Conservation (phyloP, 2,329 filamentous ascomycete species). For the Berkeleyomyces basicola region DNA sequence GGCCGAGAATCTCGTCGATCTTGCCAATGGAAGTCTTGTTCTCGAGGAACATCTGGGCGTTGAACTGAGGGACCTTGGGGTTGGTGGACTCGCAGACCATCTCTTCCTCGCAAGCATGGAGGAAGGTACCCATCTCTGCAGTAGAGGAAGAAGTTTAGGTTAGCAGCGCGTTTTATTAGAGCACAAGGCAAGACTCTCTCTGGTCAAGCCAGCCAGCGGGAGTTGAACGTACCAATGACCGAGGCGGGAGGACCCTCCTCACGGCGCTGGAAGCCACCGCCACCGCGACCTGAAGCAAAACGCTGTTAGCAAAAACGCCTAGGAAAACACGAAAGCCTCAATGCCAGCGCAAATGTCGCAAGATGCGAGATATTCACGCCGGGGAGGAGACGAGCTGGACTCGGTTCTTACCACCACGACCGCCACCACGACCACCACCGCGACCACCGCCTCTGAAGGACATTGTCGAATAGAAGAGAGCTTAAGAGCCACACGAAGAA, state of each 20-base stretch:
- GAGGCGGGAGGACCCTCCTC: conserved; percentile 25
- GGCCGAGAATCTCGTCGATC: conserved; percentile 93
- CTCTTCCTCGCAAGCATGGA: conserved; percentile 92
- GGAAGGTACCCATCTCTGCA: conserved; percentile 77
- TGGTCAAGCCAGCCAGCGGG: not conserved
- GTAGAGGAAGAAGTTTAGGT: not conserved
- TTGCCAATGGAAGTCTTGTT: conserved; percentile 96
- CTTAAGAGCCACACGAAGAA: not conserved
- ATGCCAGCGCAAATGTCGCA: not conserved
- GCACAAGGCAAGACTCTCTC: not conserved
- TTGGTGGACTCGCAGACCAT: conserved; percentile 95
- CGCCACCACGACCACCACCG: conserved; percentile 21
- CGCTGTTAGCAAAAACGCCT: conserved; percentile 1
- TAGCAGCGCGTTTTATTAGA: not conserved
- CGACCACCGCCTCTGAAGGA: conserved; percentile 25
- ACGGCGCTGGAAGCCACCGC: conserved; percentile 25
- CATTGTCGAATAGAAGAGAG: conserved; percentile 17
- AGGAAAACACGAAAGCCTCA: not conserved
- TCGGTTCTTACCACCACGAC: conserved; percentile 23
- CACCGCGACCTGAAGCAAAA: conserved; percentile 20
- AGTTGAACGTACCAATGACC: conserved; percentile 21
- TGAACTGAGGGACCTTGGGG: conserved; percentile 95
- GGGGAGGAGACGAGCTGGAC: not conserved
- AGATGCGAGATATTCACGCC: not conserved
- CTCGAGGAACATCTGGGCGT: conserved; percentile 95